These are phyloP conservation scores for Gonapodya sp. DNA, from an alignment of 192 early-diverging fungal genomes.

Conservation along the genomic window DNA sequence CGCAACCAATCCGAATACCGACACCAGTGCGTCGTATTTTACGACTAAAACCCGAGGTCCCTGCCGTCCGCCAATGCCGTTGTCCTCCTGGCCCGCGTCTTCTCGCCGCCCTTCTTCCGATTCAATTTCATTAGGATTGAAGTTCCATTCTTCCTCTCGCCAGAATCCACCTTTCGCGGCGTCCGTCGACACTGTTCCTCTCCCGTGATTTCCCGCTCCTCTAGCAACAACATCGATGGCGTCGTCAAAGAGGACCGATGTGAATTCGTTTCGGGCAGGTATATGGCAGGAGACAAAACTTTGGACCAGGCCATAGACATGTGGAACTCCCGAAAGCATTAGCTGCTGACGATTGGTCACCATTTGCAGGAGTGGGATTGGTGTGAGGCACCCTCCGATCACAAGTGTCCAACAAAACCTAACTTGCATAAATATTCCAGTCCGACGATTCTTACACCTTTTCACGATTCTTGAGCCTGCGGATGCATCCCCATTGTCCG, in stretches of 20 bases:
- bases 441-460: too few relatives aligned
- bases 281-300: not conserved
- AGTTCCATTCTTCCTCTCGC: not conserved
- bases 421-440: too few relatives aligned
- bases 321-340: not conserved
- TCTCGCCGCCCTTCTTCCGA: not conserved
- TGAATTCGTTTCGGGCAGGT: not conserved
- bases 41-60: not conserved
- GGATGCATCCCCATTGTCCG: too few relatives aligned
- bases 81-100: not conserved
- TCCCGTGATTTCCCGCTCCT: not conserved
- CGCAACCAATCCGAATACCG: not conserved
- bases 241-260: not conserved
- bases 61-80: too few relatives aligned
- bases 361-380: too few relatives aligned
- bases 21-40: not conserved
- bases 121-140: not conserved
- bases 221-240: not conserved
- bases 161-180: too few relatives aligned
- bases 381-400: too few relatives aligned
- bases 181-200: not conserved
- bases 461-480: too few relatives aligned
- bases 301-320: not conserved
- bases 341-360: too few relatives aligned
- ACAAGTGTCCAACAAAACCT: too few relatives aligned